Percentiles rank a stretch among this genome's conserved stretches.
Conservation (phyloP, 345 rosid genomes). For the Citrus mangshanensis region DNA sequence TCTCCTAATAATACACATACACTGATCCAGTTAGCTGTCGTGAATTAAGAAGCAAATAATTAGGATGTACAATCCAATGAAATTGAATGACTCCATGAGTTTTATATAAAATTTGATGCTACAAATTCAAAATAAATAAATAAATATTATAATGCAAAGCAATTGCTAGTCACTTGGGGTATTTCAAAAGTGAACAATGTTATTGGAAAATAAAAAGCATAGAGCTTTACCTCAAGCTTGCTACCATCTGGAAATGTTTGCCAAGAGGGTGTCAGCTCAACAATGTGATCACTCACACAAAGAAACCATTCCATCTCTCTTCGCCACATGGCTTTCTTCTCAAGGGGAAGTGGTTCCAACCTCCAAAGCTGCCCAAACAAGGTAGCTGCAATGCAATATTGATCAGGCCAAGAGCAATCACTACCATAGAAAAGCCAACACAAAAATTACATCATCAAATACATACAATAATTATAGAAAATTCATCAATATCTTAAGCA, state of each 20-base stretch:
- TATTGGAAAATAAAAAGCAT: neutral
- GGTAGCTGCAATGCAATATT: constrained; percentile 49
- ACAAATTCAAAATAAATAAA: neutral
- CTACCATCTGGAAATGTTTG: constrained; percentile 95
- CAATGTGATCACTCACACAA: constrained; percentile 89
- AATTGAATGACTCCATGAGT: neutral
- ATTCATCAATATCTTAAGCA: neutral
- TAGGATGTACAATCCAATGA: neutral
- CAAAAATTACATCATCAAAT: neutral
- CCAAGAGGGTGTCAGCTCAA: constrained; percentile 91
- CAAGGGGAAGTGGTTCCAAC: constrained; percentile 69
- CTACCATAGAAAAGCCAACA: constrained; percentile 7
- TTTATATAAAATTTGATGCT: constrained; percentile 7
- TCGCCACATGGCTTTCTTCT: constrained; percentile 96
- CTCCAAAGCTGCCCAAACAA: constrained; percentile 98
- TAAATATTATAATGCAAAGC: neutral
- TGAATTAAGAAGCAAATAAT: neutral
- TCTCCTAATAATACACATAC: neutral
- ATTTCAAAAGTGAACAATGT: neutral
- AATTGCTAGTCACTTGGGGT: neutral
- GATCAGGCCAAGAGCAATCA: neutral
- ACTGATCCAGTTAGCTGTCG: neutral
- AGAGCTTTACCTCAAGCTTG: constrained; percentile 80
- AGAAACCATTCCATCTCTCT: constrained; percentile 98
- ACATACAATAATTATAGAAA: neutral